Conservation (phyloP, 1,284 basidiomycete species). For the Pulveroboletus sp. region DNA sequence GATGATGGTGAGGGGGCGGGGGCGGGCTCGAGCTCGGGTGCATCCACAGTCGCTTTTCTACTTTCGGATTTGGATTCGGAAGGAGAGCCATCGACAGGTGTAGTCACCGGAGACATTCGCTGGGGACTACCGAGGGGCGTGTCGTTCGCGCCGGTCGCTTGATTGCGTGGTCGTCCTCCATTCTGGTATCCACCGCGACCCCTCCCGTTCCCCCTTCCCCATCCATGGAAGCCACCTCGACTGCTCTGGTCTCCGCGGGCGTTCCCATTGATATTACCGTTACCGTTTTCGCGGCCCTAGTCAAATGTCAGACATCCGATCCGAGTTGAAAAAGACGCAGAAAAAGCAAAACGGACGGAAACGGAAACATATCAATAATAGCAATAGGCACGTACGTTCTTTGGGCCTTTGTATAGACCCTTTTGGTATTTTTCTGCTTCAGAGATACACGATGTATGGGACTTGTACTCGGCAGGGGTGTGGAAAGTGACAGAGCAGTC, state of each 20-base stretch:
- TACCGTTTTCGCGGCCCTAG: conserved; percentile 19
- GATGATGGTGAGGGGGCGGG: too few species aligned
- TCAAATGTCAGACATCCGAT: conserved; percentile 4
- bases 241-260: neutral
- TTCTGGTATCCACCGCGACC: conserved; percentile 26
- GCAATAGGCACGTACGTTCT: conserved; percentile 20
- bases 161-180: conserved; percentile 25
- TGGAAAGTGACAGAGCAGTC: conserved; percentile 85
- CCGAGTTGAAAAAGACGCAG: neutral
- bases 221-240: conserved; percentile 31
- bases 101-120: conserved; percentile 47
- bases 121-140: conserved; percentile 66
- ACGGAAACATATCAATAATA: neutral
- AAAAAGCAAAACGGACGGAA: neutral
- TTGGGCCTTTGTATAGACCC: conserved; percentile 55
- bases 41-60: too few species aligned
- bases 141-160: conserved; percentile 64
- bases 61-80: neutral
- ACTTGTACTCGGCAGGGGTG: conserved; percentile 74
- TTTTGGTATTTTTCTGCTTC: conserved; percentile 95
- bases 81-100: conserved; percentile 21
- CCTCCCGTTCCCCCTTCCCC: conserved; percentile 24
- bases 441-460: conserved; percentile 81
- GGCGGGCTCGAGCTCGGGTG: too few species aligned
- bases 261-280: neutral